These are phyloP conservation scores for Corymbia calophylla DNA, from an alignment of 441 rosid genomes.

Conservation along the genomic window DNA sequence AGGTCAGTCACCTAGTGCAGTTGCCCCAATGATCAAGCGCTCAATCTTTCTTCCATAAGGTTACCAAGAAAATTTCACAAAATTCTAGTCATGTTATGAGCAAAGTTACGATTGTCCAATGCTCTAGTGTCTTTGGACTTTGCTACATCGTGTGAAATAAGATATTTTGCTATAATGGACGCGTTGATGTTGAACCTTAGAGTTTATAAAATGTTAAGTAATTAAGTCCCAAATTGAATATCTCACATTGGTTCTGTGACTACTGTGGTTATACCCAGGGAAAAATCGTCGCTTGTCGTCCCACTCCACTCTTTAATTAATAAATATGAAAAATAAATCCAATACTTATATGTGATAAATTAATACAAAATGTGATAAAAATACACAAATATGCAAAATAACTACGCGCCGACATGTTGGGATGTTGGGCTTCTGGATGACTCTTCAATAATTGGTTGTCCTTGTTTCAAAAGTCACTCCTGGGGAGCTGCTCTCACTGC, in stretches of 20 bases:
- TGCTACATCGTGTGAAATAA: neutral
- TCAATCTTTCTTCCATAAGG: neutral
- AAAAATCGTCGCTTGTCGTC: neutral
- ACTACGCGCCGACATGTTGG: neutral
- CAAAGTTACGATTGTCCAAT: neutral
- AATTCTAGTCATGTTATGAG: neutral
- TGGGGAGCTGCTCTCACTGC: neutral
- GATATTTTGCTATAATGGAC: neutral
- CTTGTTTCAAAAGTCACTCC: neutral
- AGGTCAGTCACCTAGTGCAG: neutral
- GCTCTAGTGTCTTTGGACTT: neutral
- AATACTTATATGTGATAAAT: neutral
- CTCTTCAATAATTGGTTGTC: neutral
- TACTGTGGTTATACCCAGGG: neutral
- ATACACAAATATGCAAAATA: neutral
- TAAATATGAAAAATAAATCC: neutral
- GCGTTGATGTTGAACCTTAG: neutral
- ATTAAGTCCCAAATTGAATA: neutral
- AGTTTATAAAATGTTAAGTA: neutral
- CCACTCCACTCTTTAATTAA: neutral
- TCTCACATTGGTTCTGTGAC: neutral
- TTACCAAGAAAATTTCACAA: neutral
- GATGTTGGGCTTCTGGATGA: neutral
- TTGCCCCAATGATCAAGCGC: neutral
- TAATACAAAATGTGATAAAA: neutral